A percentile compares a stretch with the other conserved stretches of the same genome.
Evolutionary conservation across 495 filamentous ascomycete genomes (phyloP).

Genomic region (Penicillium atrosanguineum): DNA sequence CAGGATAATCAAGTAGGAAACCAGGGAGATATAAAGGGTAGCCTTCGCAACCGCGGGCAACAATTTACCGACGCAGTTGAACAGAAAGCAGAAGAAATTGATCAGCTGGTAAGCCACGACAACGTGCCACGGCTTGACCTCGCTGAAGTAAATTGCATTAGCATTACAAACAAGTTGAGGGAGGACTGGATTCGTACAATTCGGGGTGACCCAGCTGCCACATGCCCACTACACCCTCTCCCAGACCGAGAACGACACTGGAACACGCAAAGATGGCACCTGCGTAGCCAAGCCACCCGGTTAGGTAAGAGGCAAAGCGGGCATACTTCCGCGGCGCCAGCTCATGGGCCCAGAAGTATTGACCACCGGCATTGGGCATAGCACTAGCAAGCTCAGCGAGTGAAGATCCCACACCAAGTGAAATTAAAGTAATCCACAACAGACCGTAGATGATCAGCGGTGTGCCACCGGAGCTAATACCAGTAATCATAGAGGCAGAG

Average conservation of each 20-base stretch:
- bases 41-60: constrained; percentile 49
- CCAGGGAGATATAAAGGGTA: constrained; percentile 50
- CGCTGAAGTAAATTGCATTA: constrained; percentile 29
- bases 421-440: constrained; percentile 53
- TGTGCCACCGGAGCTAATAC: constrained; percentile 61
- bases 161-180: background rate
- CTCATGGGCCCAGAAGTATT: constrained; percentile 62
- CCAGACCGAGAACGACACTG: constrained; percentile 54
- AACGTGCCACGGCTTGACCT: constrained; percentile 55
- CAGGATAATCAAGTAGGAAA: constrained; percentile 54
- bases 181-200: constrained; percentile 36
- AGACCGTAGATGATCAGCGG: constrained; percentile 60
- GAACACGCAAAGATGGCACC: constrained; percentile 58
- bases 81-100: constrained; percentile 56
- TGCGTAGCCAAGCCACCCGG: constrained; percentile 58
- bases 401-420: constrained; percentile 52
- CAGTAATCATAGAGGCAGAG: constrained; percentile 55
- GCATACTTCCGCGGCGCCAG: constrained; percentile 53
- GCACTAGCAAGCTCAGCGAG: constrained; percentile 57
- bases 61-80: constrained; percentile 57
- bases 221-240: constrained; percentile 52
- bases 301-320: constrained; percentile 53
- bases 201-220: constrained; percentile 58
- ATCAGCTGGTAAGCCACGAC: constrained; percentile 51
- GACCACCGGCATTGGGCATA: constrained; percentile 61